Base-by-base conservation (phyloP, 495 filamentous ascomycete genomes). In the Aspergillus biplanus region DNA sequence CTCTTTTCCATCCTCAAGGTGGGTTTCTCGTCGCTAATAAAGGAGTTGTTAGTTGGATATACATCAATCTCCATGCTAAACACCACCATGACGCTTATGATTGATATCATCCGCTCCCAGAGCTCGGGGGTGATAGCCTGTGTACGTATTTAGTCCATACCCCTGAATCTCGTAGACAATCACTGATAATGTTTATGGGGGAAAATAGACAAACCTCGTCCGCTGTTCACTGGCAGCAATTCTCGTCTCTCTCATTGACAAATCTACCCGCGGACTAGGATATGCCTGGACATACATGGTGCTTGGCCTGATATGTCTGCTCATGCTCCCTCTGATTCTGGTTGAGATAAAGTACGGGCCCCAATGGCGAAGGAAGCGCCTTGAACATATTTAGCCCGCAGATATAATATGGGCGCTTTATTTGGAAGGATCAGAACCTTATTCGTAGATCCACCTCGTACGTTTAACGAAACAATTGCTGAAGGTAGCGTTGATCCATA, bases 221-320 rank as follows among this genome's bases (percentile, higher is more conserved):
- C 39, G 39, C 7, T 44, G 39, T n/a, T 44, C 39, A 12, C n/a
- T 44, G 39, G 39, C 39, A 4, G 39, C 39, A 4, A 44, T 44
- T 44, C 39, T 44, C n/a, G 39, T 44, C 39, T 44, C 39, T 11
- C 39, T 44, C 39, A 44, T 44, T n/a, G 39, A 44, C n/a, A 44
- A 44, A 9, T 44, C 39, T 4, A 44, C 39, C 39, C 4, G 39
- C 11, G 39, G 39, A 12, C 39, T 44, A 11, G 39, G 39, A 44
- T 44, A 44, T n/a, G 39, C 39, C 7, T 44, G 39, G 39, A 44
- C 39, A n/a, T 44, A 44, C 39, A 44, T n/a, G n/a, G 39, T 44
- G 11, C n/a, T 44, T 11, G 39, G 39, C 11, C 39, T 44, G 46
- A 16, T 49, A 12, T 49, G 7, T 5, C 16, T 49, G 7, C 46